phyloP scores from a whole-genome alignment of 2,329 filamentous ascomycete genomes.

The Aspergillus luchuensis region DNA sequence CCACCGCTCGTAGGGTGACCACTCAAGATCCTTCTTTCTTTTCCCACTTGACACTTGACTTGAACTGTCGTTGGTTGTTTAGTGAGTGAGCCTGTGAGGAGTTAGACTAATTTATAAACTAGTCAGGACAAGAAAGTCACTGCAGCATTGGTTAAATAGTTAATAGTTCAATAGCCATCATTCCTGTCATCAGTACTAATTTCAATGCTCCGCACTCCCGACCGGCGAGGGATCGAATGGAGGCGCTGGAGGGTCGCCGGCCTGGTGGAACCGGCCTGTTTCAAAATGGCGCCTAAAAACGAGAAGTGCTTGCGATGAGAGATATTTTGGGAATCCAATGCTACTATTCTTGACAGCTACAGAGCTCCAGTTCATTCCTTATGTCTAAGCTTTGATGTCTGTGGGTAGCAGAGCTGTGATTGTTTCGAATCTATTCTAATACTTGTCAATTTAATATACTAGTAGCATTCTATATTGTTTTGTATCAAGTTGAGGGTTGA shows the following conservation, averaged over 20 bases:
- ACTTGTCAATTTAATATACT: background rate
- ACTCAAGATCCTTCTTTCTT: background rate
- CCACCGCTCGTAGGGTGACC: background rate
- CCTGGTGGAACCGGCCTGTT: constrained; percentile 22
- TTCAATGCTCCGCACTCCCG: background rate
- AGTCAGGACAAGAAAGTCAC: background rate
- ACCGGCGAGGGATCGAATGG: constrained; percentile 9
- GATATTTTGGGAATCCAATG: background rate
- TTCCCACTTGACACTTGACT: background rate
- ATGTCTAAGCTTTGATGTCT: no score
- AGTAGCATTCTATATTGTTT: background rate
- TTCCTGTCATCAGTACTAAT: background rate
- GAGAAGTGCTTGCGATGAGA: background rate
- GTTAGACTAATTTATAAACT: background rate
- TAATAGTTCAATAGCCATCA: background rate
- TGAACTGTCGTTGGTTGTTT: background rate
- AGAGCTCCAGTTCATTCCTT: no score
- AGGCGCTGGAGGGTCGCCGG: constrained; percentile 6
- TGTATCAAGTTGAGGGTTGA: no score
- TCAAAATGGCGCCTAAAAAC: constrained; percentile 23
- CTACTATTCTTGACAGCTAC: constrained; percentile 12
- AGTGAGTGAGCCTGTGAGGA: background rate
- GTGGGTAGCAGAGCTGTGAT: no score
- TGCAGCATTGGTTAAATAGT: background rate
- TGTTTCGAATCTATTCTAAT: background rate